A percentile compares a stretch with the other conserved stretches of the same genome.
These are phyloP conservation scores for Xylaria sp. DNA, from an alignment of 2,329 filamentous ascomycete genomes.

Conservation along the genomic window DNA sequence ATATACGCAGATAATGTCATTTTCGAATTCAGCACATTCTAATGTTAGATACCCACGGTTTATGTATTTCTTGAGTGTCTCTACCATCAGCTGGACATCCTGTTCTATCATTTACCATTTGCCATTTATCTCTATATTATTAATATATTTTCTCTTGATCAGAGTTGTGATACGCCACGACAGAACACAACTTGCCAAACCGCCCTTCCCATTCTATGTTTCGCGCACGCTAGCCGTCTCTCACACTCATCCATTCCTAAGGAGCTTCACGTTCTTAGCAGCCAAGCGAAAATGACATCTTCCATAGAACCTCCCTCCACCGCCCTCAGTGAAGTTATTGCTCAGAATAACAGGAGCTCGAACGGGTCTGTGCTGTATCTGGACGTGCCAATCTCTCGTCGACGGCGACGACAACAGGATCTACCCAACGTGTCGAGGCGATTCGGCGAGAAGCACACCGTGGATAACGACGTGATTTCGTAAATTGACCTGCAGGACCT, in stretches of 20 bases:
- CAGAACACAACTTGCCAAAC: neutral
- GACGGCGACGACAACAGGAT: neutral
- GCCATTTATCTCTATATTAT: neutral
- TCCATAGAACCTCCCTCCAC: neutral
- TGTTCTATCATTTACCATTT: neutral
- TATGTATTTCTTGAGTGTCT: neutral
- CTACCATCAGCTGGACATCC: neutral
- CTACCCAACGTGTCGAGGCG: neutral
- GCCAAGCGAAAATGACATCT: neutral
- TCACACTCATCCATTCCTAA: neutral
- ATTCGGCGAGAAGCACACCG: neutral
- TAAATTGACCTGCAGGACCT: neutral
- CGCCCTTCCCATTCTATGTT: neutral
- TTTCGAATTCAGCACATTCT: neutral
- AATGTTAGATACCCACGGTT: neutral
- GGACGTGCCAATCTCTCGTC: slow-evolving; percentile 13
- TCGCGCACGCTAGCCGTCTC: neutral
- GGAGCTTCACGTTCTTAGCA: neutral
- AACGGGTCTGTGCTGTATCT: neutral
- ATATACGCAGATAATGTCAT: slow-evolving; percentile 54
- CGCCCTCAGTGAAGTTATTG: no score
- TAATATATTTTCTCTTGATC: neutral
- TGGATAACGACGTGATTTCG: neutral
- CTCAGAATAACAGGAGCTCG: neutral
- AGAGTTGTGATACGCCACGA: neutral